phyloP scores from a whole-genome alignment of 331 rosid species.

The Cucumis variabilis region DNA sequence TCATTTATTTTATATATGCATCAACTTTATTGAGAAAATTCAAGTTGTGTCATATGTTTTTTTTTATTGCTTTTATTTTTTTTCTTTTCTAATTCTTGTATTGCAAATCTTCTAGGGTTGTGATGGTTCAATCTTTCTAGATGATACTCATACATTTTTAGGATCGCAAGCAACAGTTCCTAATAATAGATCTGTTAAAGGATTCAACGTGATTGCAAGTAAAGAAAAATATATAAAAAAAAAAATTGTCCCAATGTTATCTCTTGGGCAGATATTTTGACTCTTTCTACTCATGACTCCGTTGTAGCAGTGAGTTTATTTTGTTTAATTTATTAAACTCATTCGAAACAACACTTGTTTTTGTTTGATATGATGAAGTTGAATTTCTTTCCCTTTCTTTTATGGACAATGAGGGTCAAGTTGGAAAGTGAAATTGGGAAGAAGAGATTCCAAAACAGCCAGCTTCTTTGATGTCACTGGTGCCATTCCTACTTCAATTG shows the following conservation, averaged over 20 bases:
- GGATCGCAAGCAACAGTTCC: constrained; percentile 88
- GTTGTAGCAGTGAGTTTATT: constrained; percentile 53
- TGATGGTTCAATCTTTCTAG: constrained; percentile 84
- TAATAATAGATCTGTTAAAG: constrained; percentile 67
- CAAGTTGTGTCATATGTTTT: too few species aligned
- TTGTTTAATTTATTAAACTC: too few species aligned
- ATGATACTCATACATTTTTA: constrained; percentile 69
- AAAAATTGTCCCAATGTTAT: constrained; percentile 73
- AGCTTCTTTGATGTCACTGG: constrained; percentile 65
- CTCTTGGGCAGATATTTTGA: constrained; percentile 86
- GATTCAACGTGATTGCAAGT: constrained; percentile 74
- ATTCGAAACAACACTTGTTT: too few species aligned
- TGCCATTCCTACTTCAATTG: constrained; percentile 54
- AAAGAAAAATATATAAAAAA: constrained; percentile 69
- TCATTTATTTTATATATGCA: too few species aligned
- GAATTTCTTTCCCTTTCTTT: too few species aligned
- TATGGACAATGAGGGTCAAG: constrained; percentile 65
- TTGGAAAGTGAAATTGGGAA: constrained; percentile 80
- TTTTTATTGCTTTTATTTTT: too few species aligned
- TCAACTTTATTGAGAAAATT: too few species aligned
- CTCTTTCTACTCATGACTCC: constrained; percentile 85
- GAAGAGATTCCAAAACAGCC: constrained; percentile 82
- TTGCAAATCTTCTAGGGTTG: constrained; percentile 61
- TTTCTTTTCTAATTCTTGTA: neutral
- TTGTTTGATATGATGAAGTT: too few species aligned